Base-by-base conservation (phyloP, 192 early-diverging fungal genomes). In the Diversispora eburnea region DNA sequence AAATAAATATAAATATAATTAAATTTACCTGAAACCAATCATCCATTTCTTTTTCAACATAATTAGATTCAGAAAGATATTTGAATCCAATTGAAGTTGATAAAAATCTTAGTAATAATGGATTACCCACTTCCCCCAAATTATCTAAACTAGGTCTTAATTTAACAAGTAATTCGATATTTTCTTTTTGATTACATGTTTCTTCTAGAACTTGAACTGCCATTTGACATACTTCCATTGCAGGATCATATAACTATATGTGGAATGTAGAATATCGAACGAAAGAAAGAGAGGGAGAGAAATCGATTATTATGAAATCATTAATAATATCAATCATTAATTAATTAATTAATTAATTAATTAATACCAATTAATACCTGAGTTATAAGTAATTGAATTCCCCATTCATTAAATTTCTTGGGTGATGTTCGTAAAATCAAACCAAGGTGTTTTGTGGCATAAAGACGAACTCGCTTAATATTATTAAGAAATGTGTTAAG, bases 1-100 rank as follows among this genome's bases (percentile, higher is more conserved):
- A 33, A 33, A 33, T 1, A 33, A 33, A 1, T 33, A 33, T 33
- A 33, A 33, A 1, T n/a, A 2, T 20, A 33, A 10, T 58, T 22
- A 10, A 66, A 48, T 67, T 56, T 83, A 93, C 93, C 84, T 90
- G 88, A 75, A 88, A 89, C 93, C 93, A 95, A 15, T 89, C 85
- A 56, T 89, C 87, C 85, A 94, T 88, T 74, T 95, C 90, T 48
- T 80, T 81, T 71, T 90, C 81, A 9, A 93, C 84, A 77, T 91
- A 95, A 22, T 84, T 87, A n/a, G 88, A 76, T 42, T 90, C 84
- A 39, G 85, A 77, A 43, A 95, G 76, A 63, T 92, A 91, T 25
- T 78, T 69, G 74, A 93, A 94, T 5, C 93, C 93, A 15, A 79
- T 84, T 5, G 91, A 87, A 4, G 85, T 86, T 7, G 90, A 87